phyloP scores from a whole-genome alignment of 2,329 filamentous ascomycete genomes.

The Kalmusia sp. region DNA sequence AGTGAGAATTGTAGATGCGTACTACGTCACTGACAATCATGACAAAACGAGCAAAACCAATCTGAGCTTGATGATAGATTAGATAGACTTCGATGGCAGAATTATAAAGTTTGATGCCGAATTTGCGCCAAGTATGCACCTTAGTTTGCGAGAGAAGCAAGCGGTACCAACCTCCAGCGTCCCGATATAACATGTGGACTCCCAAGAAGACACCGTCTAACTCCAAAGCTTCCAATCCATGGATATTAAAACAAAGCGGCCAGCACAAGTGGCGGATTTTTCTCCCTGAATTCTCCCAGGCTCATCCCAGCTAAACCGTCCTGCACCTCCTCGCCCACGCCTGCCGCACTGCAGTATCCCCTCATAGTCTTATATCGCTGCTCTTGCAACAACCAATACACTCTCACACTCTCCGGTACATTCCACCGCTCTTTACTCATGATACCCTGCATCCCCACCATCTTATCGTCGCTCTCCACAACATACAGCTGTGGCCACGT shows the following conservation, averaged over 20 bases:
- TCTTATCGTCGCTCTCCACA: neutral
- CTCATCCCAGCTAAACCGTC: neutral
- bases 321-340: neutral
- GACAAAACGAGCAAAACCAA: too few relatives aligned
- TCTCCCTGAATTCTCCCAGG: neutral
- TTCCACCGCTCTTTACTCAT: neutral
- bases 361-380: neutral
- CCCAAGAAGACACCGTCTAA: too few relatives aligned
- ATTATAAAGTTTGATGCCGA: too few relatives aligned
- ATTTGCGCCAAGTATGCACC: too few relatives aligned
- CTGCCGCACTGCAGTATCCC: neutral
- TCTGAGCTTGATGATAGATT: too few relatives aligned
- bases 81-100: too few relatives aligned
- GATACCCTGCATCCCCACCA: neutral
- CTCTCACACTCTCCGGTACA: neutral
- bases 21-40: too few relatives aligned
- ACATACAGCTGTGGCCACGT: conserved; percentile 1
- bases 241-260: neutral
- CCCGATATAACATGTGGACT: too few relatives aligned
- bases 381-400: conserved; percentile 1
- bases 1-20: too few relatives aligned
- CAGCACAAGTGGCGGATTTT: neutral
- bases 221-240: too few relatives aligned
- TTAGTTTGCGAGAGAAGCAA: too few relatives aligned
- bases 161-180: too few relatives aligned